Conservation (phyloP, 441 rosid species). For the Lagerstroemia fauriei region DNA sequence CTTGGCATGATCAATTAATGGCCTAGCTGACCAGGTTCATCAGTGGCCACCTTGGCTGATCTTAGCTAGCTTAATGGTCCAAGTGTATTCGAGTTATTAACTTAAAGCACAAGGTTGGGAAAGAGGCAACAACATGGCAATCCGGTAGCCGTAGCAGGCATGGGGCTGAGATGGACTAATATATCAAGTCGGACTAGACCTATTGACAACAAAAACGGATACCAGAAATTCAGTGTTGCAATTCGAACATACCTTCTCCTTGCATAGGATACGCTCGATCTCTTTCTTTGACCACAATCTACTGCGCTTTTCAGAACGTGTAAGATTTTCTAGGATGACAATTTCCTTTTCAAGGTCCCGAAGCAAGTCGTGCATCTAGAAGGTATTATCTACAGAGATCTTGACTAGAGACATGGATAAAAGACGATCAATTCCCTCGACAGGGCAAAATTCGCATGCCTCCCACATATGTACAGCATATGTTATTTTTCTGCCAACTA, state of each 20-base stretch:
- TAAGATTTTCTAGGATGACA: neutral
- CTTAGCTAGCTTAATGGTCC: no score
- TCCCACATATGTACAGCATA: conserved; percentile 9
- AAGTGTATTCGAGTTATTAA: no score
- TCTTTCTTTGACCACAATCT: neutral
- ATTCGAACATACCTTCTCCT: neutral
- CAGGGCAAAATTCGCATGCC: neutral
- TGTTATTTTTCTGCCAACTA: neutral
- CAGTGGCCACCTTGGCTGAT: no score
- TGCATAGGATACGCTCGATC: neutral
- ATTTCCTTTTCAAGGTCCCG: conserved; percentile 13
- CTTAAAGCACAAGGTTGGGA: no score
- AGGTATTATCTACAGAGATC: neutral
- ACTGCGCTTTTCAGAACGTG: neutral
- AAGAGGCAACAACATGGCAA: no score
- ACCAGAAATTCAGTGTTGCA: no score
- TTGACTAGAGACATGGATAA: neutral
- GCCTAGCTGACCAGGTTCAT: no score
- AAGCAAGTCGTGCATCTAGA: conserved; percentile 15
- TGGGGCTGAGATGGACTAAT: no score
- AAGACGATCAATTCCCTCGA: neutral
- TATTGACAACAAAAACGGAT: no score
- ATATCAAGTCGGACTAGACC: no score
- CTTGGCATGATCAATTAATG: no score
- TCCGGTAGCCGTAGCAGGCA: no score